Percentiles rank a stretch among this genome's conserved stretches.
Evolutionary conservation across 2,329 filamentous ascomycete species (phyloP).

Genomic region (Coniochaeta hoffmannii): DNA sequence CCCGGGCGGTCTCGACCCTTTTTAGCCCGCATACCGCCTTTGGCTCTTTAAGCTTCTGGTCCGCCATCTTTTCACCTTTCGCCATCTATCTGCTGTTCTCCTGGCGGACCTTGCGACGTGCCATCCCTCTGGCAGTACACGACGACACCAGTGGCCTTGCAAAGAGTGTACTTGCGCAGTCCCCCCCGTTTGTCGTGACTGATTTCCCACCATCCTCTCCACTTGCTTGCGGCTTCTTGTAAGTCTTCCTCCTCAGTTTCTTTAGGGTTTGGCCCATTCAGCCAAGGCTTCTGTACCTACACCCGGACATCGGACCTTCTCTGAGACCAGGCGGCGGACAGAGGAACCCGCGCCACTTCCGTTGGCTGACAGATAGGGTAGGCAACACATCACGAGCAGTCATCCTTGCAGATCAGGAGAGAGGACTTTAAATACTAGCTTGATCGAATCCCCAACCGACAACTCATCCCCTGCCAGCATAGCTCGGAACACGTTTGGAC

Average conservation of each 20-base stretch:
- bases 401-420: too few relatives aligned
- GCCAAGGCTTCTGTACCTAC: neutral
- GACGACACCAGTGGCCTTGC: neutral
- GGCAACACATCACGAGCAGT: too few relatives aligned
- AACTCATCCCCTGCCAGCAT: too few relatives aligned
- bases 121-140: neutral
- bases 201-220: too few relatives aligned
- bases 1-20: neutral
- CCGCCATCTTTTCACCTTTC: neutral
- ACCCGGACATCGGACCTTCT: too few relatives aligned
- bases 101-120: neutral
- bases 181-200: too few relatives aligned
- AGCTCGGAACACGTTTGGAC: too few relatives aligned
- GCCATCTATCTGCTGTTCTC: neutral
- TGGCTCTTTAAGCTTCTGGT: neutral
- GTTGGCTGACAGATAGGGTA: neutral
- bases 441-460: too few relatives aligned
- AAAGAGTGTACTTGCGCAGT: neutral
- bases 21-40: constrained; percentile 1
- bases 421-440: too few relatives aligned
- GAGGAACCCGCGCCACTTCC: too few relatives aligned
- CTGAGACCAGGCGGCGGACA: too few relatives aligned
- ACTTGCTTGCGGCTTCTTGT: neutral
- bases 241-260: neutral
- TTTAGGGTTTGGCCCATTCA: too few relatives aligned